Percentiles rank a stretch among this genome's conserved stretches.
Evolutionary conservation across 306 rosid genomes (phyloP).

Genomic region (Ziziphus jujuba): DNA sequence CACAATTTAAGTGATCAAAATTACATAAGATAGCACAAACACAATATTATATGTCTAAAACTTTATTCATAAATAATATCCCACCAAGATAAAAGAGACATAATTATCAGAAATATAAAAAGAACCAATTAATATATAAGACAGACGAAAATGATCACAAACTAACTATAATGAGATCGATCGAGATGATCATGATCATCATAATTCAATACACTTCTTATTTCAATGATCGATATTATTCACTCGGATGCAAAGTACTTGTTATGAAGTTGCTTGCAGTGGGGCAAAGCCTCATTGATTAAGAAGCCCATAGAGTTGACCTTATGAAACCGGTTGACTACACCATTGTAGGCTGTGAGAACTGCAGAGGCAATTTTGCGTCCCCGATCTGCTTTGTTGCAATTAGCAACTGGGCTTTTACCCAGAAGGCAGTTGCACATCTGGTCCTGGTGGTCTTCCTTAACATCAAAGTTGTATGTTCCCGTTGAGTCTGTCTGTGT

Average conservation of each 20-base stretch:
- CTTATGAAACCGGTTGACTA: slow-evolving; percentile 36
- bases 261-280: slow-evolving; percentile 41
- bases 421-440: slow-evolving; percentile 45
- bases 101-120: too few relatives aligned
- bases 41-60: too few relatives aligned
- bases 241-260: slow-evolving; percentile 39
- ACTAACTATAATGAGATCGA: too few relatives aligned
- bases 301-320: slow-evolving; percentile 70
- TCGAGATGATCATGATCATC: background rate
- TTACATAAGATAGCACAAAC: too few relatives aligned
- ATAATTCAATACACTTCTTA: too few relatives aligned
- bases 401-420: slow-evolving; percentile 45
- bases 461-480: slow-evolving; percentile 43
- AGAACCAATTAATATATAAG: too few relatives aligned
- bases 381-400: slow-evolving; percentile 44
- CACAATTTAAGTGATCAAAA: too few relatives aligned
- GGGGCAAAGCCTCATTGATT: slow-evolving; percentile 40
- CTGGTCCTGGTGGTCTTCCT: slow-evolving; percentile 56
- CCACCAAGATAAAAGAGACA: too few relatives aligned
- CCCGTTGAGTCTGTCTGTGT: slow-evolving; percentile 49
- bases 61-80: too few relatives aligned
- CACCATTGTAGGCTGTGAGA: slow-evolving; percentile 56
- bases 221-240: too few relatives aligned
- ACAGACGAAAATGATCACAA: too few relatives aligned
- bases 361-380: slow-evolving; percentile 51